Evolutionary conservation across 1,284 basidiomycete genomes (phyloP).

Genomic region (Trichosporon asahii): DNA sequence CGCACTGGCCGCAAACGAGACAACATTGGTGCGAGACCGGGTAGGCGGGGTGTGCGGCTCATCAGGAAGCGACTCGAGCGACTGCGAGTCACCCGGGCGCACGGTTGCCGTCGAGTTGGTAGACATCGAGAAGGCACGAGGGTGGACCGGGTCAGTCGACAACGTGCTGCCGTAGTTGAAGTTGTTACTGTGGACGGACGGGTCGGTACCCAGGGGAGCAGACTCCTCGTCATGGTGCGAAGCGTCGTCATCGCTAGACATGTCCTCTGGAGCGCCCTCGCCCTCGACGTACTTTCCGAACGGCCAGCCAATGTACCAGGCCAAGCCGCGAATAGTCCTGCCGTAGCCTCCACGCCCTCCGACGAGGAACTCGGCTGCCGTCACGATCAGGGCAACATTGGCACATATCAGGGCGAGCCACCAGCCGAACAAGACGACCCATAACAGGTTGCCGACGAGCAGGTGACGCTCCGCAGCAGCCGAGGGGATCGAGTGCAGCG

Average conservation of each 20-base stretch:
- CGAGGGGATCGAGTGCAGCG: conserved; percentile 85
- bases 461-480: conserved; percentile 87
- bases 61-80: conserved; percentile 13
- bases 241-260: conserved; percentile 13
- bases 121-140: conserved; percentile 13
- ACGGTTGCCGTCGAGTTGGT: conserved; percentile 29
- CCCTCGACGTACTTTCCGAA: conserved; percentile 99
- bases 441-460: conserved; percentile 87
- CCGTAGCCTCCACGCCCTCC: conserved; percentile 82
- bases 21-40: conserved; percentile 26
- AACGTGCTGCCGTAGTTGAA: conserved; percentile 1
- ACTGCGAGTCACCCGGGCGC: conserved; percentile 10
- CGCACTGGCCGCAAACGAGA: conserved; percentile 39
- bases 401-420: conserved; percentile 76
- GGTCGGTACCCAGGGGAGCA: neutral
- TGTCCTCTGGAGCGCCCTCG: conserved; percentile 55
- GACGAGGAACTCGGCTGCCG: conserved; percentile 56
- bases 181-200: neutral
- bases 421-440: conserved; percentile 83
- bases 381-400: conserved; percentile 65
- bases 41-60: conserved; percentile 13
- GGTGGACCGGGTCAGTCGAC: conserved; percentile 3
- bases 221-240: conserved; percentile 18
- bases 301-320: conserved; percentile 96
- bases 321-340: conserved; percentile 82